A percentile compares a stretch with the other conserved stretches of the same genome.
Evolutionary conservation across 1,284 basidiomycete species (phyloP).

Genomic region (Irpex rosettiformis): DNA sequence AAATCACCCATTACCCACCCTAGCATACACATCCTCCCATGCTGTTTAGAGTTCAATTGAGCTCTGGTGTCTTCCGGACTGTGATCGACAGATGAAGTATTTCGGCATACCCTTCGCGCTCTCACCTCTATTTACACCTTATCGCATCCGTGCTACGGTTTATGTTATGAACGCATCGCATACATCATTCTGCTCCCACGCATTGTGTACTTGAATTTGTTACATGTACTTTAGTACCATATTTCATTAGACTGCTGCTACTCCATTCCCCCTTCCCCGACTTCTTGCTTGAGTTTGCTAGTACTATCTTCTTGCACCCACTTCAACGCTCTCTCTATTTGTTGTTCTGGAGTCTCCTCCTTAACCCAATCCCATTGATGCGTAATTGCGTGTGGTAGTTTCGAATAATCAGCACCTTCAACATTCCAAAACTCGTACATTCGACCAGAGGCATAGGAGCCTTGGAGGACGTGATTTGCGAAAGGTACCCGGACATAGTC

Average conservation of each 20-base stretch:
- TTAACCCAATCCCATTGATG: slow-evolving; percentile 17
- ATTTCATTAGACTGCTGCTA: background rate
- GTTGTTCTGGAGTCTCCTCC: slow-evolving; percentile 8
- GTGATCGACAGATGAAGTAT: background rate
- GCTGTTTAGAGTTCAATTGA: background rate
- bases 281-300: background rate
- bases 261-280: background rate
- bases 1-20: background rate
- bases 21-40: background rate
- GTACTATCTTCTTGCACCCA: background rate
- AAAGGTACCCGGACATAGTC: slow-evolving; percentile 40
- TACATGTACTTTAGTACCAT: slow-evolving; percentile 1
- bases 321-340: slow-evolving; percentile 10
- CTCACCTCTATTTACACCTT: background rate
- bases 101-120: background rate
- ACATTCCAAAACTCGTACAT: slow-evolving; percentile 15
- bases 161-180: background rate
- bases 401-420: slow-evolving; percentile 4
- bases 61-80: background rate
- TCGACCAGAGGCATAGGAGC: slow-evolving; percentile 39
- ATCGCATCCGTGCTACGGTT: background rate
- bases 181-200: background rate
- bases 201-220: background rate
- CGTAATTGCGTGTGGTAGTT: slow-evolving; percentile 13
- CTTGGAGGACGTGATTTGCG: slow-evolving; percentile 36